Conservation (phyloP, 2,329 filamentous ascomycete species). For the Aspergillus costaricaensis region DNA sequence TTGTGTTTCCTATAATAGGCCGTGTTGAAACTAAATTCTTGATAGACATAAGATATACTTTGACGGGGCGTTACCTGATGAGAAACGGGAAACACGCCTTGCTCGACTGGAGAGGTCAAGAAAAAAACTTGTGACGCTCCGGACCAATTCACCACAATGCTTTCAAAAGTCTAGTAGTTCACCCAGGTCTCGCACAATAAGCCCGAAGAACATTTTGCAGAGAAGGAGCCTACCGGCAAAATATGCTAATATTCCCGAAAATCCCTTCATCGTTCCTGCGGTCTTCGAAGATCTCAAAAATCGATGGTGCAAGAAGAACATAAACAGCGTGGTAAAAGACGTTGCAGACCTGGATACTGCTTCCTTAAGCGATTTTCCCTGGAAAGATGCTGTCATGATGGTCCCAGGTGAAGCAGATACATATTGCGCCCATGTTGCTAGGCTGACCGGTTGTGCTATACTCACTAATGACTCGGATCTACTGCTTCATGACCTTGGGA, state of each 20-base stretch:
- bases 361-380: slow-evolving; percentile 28
- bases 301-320: slow-evolving; percentile 36
- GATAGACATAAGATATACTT: slow-evolving; percentile 73
- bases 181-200: slow-evolving; percentile 8
- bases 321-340: slow-evolving; percentile 21
- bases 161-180: slow-evolving; percentile 22
- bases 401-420: slow-evolving; percentile 84
- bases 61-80: slow-evolving; percentile 73
- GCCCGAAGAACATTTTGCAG: slow-evolving; percentile 30
- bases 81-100: slow-evolving; percentile 65
- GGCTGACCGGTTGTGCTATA: slow-evolving; percentile 58
- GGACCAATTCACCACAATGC: slow-evolving; percentile 37
- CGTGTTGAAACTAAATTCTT: slow-evolving; percentile 11
- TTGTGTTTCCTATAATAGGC: slow-evolving; percentile 10
- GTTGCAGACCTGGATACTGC: slow-evolving; percentile 32
- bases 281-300: slow-evolving; percentile 70
- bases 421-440: slow-evolving; percentile 70
- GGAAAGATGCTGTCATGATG: slow-evolving; percentile 52
- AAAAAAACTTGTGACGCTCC: slow-evolving; percentile 56
- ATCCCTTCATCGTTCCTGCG: slow-evolving; percentile 74
- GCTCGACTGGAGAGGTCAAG: slow-evolving; percentile 62
- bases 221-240: slow-evolving; percentile 27
- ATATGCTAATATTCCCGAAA: slow-evolving; percentile 50
- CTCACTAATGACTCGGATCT: slow-evolving; percentile 89
- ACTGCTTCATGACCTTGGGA: slow-evolving; percentile 69